A percentile compares a stretch with the other conserved stretches of the same genome.
Evolutionary conservation across 1,284 basidiomycete species (phyloP).

Genomic region (Cystobasidium slooffiae): DNA sequence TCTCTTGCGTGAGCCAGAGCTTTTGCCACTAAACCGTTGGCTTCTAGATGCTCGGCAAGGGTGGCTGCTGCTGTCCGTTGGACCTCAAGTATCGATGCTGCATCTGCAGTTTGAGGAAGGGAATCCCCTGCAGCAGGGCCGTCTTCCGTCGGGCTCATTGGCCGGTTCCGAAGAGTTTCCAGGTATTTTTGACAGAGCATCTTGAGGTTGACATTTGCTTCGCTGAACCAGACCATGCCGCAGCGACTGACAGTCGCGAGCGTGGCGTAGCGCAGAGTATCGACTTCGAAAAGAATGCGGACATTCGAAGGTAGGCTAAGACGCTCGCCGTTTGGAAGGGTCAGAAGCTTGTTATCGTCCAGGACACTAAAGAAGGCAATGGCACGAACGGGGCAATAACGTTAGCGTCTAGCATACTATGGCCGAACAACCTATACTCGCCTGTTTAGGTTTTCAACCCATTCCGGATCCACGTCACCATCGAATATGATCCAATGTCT

Average conservation of each 20-base stretch:
- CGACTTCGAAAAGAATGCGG: constrained; percentile 99
- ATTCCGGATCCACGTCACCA: constrained; percentile 99
- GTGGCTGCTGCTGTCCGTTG: constrained; percentile 66
- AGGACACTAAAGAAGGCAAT: constrained; percentile 71
- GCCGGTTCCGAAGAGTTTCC: constrained; percentile 71
- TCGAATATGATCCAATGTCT: constrained; percentile 99
- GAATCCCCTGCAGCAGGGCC: constrained; percentile 62
- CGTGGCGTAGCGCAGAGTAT: constrained; percentile 95
- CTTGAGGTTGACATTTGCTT: constrained; percentile 83
- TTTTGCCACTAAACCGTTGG: constrained; percentile 77
- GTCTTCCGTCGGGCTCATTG: constrained; percentile 68
- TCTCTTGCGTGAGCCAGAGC: constrained; percentile 79
- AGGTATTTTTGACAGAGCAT: constrained; percentile 95
- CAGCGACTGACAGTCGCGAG: constrained; percentile 98
- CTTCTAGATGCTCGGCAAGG: constrained; percentile 79
- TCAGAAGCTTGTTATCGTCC: constrained; percentile 98
- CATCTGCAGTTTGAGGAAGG: too few species aligned
- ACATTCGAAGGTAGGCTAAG: constrained; percentile 96
- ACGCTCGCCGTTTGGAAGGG: constrained; percentile 96
- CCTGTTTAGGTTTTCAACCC: constrained; percentile 99
- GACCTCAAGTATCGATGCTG: too few species aligned
- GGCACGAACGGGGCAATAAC: background rate
- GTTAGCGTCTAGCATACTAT: background rate
- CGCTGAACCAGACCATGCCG: constrained; percentile 99
- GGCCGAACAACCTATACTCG: constrained; percentile 50